These are phyloP conservation scores for Penicillium frequentans DNA, from an alignment of 2,329 filamentous ascomycete genomes.

Conservation along the genomic window DNA sequence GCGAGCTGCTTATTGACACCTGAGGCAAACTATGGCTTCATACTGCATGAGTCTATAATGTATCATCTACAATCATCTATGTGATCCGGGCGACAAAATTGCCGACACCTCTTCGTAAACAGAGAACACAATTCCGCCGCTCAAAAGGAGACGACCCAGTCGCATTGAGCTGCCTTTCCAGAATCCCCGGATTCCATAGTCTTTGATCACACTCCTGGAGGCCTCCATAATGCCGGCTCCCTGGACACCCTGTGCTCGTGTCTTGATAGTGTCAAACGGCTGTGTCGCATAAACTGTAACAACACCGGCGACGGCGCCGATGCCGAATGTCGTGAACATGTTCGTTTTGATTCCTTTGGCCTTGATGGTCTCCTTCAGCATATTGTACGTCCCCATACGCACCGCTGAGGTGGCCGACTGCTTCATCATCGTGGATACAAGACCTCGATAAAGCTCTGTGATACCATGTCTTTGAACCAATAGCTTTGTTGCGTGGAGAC, in stretches of 20 bases:
- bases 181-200: conserved; percentile 61
- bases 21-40: no score
- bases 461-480: conserved; percentile 56
- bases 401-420: conserved; percentile 63
- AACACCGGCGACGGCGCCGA: conserved; percentile 61
- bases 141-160: conserved; percentile 62
- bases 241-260: conserved; percentile 59
- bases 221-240: conserved; percentile 60
- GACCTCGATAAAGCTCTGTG: conserved; percentile 59
- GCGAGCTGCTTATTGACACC: background rate
- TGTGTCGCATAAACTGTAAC: conserved; percentile 45
- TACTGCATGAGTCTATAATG: background rate
- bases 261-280: conserved; percentile 49
- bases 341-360: conserved; percentile 50
- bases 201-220: conserved; percentile 53
- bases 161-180: conserved; percentile 71
- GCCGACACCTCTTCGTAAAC: conserved; percentile 60
- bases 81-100: background rate
- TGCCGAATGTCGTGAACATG: conserved; percentile 59
- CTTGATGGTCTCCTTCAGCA: conserved; percentile 60
- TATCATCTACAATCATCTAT: background rate
- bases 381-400: conserved; percentile 63
- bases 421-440: conserved; percentile 62
- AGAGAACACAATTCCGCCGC: conserved; percentile 66
- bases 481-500: conserved; percentile 51